Evolutionary conservation across 2,329 filamentous ascomycete genomes (phyloP), one percentile per base, ranked within the genome.

Genomic region (Nothophaeocryptopus gaeumannii): DNA sequence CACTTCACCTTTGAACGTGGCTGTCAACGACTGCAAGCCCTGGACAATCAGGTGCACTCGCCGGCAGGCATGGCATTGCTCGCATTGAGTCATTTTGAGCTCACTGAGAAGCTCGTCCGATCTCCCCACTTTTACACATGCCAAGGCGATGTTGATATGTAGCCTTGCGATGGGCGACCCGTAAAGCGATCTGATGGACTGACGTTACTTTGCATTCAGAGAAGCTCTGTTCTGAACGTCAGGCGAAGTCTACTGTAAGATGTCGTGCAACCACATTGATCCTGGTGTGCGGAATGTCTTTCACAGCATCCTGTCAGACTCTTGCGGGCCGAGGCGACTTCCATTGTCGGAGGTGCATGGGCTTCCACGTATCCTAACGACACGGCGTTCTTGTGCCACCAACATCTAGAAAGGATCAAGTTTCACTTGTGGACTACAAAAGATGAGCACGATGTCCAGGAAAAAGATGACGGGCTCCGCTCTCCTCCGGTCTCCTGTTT

Each of bases 221-320:
- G 20, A 26, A 26, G 20, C 20, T 26, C 20, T 26, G 20, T 26
- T 7, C 20, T 26, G 16, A 26, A 40, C 38, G 38, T 40, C 39
- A 42, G 15, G 8, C 13, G 26, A 42, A 31, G 39, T 20, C 20
- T 42, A n/a, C n/a, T n/a, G n/a, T n/a, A 14, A 13, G 2, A 32
- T 16, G 20, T 11, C 32, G 39, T 42, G 39, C 39, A 42, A 42
- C 39, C n/a, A 20, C 13, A 12, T 30, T 42, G 13, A 13, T 13
- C 39, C 39, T 30, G 26, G 39, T 30, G 12, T 26, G 20, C 20
- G 7, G 20, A 26, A 26, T 15, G 32, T 30, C 39, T 31, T 42
- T 42, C 39, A 42, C 39, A 13, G 3, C 39, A 42, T 33, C 39
- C 26, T 42, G 39, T 42, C 39, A 42, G 32, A 33, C 9, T 29